Evolutionary conservation across 257 asterid species (phyloP).

Genomic region (Rhazya stricta): DNA sequence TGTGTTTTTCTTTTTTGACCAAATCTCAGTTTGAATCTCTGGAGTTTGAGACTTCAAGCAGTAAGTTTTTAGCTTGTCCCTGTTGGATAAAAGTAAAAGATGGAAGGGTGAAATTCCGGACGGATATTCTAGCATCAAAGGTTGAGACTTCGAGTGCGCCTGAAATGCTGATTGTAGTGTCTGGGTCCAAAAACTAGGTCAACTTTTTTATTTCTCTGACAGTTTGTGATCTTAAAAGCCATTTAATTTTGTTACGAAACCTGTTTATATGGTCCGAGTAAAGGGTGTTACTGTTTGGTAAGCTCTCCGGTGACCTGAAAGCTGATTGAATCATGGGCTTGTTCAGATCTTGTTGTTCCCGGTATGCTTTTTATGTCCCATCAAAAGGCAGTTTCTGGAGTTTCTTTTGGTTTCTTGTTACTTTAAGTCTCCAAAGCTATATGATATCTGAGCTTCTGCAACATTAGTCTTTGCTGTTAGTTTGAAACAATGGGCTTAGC

Average conservation of each 20-base stretch:
- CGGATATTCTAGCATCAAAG: conserved; percentile 20
- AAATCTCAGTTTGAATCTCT: background rate
- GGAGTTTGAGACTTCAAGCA: background rate
- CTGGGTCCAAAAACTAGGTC: conserved; percentile 6
- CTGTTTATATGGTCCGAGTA: background rate
- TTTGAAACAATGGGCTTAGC: background rate
- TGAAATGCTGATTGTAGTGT: background rate
- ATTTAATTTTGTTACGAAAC: background rate
- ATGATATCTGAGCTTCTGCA: background rate
- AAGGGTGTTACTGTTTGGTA: background rate
- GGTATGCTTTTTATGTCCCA: conserved; percentile 12
- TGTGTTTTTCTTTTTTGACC: conserved; percentile 8
- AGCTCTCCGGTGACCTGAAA: background rate
- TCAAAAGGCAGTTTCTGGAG: background rate
- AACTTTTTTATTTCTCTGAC: background rate
- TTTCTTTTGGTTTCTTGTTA: conserved; percentile 1
- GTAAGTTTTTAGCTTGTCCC: background rate
- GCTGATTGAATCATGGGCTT: conserved; percentile 3
- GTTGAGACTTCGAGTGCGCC: conserved; percentile 1
- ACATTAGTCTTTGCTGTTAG: background rate
- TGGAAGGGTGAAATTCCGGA: conserved; percentile 2
- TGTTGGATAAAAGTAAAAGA: conserved; percentile 8
- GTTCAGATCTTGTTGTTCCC: conserved; percentile 4
- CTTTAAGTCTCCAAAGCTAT: background rate
- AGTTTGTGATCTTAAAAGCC: background rate